phyloP scores from a whole-genome alignment of 2,329 filamentous ascomycete species.

The Exophiala bonariae region DNA sequence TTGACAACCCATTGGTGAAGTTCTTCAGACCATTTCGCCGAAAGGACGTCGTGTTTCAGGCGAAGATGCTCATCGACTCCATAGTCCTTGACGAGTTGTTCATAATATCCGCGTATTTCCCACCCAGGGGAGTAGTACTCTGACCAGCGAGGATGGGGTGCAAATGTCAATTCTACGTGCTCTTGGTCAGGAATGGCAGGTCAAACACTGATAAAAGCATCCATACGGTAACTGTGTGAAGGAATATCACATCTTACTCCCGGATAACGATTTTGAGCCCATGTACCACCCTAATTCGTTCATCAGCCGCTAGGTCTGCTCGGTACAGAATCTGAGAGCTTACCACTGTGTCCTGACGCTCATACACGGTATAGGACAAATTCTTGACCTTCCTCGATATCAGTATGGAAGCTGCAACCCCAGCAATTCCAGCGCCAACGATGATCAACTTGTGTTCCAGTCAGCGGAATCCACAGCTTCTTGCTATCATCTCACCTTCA shows the following conservation, averaged over 20 bases:
- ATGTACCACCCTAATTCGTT: slow-evolving; percentile 17
- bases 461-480: background rate
- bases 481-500: slow-evolving; percentile 13
- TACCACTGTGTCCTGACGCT: slow-evolving; percentile 16
- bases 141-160: slow-evolving; percentile 36
- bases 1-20: slow-evolving; percentile 2
- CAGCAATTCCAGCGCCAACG: slow-evolving; percentile 13
- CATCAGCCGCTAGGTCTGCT: too few species aligned
- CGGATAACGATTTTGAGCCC: slow-evolving; percentile 22
- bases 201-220: background rate
- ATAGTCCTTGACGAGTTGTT: slow-evolving; percentile 12
- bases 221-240: slow-evolving; percentile 43
- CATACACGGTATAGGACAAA: slow-evolving; percentile 18
- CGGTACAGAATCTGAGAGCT: background rate
- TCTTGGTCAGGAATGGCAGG: background rate
- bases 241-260: slow-evolving; percentile 40
- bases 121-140: slow-evolving; percentile 20
- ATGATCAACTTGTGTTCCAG: slow-evolving; percentile 9
- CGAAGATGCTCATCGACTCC: slow-evolving; percentile 24
- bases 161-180: slow-evolving; percentile 45
- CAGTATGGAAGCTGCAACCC: slow-evolving; percentile 16
- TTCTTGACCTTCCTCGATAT: slow-evolving; percentile 16
- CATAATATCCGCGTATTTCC: slow-evolving; percentile 23
- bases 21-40: slow-evolving; percentile 15
- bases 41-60: slow-evolving; percentile 16